phyloP scores from a whole-genome alignment of 2,329 filamentous ascomycete genomes.

The Penicillium sp. region DNA sequence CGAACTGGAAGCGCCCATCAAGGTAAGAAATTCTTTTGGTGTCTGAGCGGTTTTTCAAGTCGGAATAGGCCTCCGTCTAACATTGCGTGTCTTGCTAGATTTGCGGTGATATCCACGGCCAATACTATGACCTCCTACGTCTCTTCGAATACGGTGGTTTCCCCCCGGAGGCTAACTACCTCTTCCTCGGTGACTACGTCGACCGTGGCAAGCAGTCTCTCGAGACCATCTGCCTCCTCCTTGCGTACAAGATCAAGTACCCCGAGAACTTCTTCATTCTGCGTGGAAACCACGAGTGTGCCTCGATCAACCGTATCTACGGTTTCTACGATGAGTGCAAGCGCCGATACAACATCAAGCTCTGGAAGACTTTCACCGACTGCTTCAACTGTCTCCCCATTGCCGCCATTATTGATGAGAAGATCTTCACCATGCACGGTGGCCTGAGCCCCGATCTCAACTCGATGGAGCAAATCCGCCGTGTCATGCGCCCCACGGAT shows the following conservation, averaged over 20 bases:
- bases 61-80: constrained; percentile 15
- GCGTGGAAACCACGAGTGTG: constrained; percentile 98
- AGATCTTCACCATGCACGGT: constrained; percentile 99
- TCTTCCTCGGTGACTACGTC: constrained; percentile 98
- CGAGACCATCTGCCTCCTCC: constrained; percentile 93
- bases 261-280: constrained; percentile 99
- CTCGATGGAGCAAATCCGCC: constrained; percentile 99
- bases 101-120: constrained; percentile 97
- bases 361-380: constrained; percentile 99
- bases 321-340: constrained; percentile 99
- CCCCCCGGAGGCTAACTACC: constrained; percentile 97
- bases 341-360: constrained; percentile 97
- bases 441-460: constrained; percentile 95
- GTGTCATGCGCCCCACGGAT: constrained; percentile 98
- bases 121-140: constrained; percentile 97
- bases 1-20: constrained; percentile 97
- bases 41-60: not conserved
- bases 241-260: constrained; percentile 99
- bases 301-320: constrained; percentile 98
- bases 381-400: constrained; percentile 99
- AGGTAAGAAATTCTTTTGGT: constrained; percentile 58
- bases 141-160: constrained; percentile 98
- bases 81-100: constrained; percentile 60
- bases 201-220: constrained; percentile 98
- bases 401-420: constrained; percentile 98